Evolutionary conservation across 192 early-diverging fungal species (phyloP), one percentile per base, ranked within the genome.

Genomic region (Coemansia sp.): DNA sequence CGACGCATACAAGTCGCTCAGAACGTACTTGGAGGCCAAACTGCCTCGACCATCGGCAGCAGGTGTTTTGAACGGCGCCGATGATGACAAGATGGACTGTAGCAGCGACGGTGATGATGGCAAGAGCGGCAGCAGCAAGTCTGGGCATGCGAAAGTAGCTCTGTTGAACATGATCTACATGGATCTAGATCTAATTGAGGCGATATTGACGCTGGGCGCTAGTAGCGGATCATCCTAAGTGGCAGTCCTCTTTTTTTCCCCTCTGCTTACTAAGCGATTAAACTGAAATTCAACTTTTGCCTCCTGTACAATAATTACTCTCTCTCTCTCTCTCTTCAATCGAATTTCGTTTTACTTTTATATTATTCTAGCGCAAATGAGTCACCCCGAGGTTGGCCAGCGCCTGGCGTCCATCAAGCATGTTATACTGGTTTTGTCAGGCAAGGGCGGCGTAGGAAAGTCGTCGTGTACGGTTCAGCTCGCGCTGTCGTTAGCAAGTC

Each of bases 371-470:
- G 3, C 23, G 14, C 26, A 67, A 59, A 79, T 83, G 80, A 83
- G 80, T 47, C 57, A 73, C 53, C 39, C 74, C 3, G 71, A 75
- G 16, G 70, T 85, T 13, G 79, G 76, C 23, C 70, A 73, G 14
- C 78, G 85, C 11, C 69, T 86, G 28, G 57, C 69, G 11, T 63
- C 74, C 8, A 87, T 93, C 30, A 92, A 93, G 76, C 93, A 95
- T 80, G 95, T 96, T 62, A 83, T 98, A n/a, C 85, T 99, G 8
- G 90, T 99, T 11, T 90, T 99, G 26, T 97, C 95, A 0, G 98
- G 98, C 28, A 99, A 99, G 76, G 98, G 98, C 67, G 98, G 98
- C 37, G 98, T 99, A 2, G 98, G 98, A 59, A 99, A 99, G 82
- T 90, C 89, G 8, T 96, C 94, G 33, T 92, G 96, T 52, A 93